Evolutionary conservation across 257 asterid species (phyloP).

Genomic region (Ajuga chamaepitys): DNA sequence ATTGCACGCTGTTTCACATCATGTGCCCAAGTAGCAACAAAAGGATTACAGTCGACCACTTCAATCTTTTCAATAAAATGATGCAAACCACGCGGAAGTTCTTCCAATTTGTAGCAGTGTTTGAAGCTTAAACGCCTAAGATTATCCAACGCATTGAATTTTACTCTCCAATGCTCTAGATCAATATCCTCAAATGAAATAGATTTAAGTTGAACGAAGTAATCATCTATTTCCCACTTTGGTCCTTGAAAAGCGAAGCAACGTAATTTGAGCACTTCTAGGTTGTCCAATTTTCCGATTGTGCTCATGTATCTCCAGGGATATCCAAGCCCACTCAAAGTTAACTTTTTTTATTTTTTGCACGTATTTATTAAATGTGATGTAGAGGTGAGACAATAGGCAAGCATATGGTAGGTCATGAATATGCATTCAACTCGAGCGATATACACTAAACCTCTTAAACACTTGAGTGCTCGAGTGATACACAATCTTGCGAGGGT

Average conservation of each 20-base stretch:
- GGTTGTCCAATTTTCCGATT: background rate
- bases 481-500: no score
- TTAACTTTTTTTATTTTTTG: no score
- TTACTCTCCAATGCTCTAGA: no score
- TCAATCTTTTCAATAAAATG: background rate
- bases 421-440: no score
- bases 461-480: no score
- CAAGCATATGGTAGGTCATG: no score
- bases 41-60: background rate
- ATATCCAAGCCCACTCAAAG: background rate
- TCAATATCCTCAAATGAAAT: background rate
- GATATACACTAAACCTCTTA: no score
- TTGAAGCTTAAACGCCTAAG: background rate
- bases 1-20: no score
- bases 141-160: background rate
- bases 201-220: background rate
- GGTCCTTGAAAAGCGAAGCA: background rate
- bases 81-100: background rate
- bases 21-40: background rate
- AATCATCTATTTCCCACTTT: background rate
- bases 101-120: no score
- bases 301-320: background rate
- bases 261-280: no score
- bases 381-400: no score
- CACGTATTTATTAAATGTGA: no score